These are phyloP conservation scores for Huntiella abstrusa DNA, from an alignment of 2,329 filamentous ascomycete species.

Conservation along the genomic window DNA sequence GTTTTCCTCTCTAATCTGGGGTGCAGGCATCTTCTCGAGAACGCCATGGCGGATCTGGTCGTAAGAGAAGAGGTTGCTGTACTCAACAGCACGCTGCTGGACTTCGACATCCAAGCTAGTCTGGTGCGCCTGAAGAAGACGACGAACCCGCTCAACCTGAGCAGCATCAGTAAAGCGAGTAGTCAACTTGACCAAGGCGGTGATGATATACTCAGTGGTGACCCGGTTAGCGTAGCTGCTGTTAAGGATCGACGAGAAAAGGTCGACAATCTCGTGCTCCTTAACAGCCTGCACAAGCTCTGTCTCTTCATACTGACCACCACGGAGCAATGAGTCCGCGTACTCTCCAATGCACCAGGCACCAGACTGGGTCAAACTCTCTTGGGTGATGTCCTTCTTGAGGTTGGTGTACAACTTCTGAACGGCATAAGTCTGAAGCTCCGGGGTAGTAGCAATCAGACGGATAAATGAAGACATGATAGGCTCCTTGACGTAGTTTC, in stretches of 20 bases:
- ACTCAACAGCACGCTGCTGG: constrained; percentile 90
- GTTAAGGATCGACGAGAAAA: constrained; percentile 83
- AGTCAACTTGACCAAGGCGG: constrained; percentile 84
- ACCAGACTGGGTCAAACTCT: constrained; percentile 79
- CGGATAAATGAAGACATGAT: constrained; percentile 94
- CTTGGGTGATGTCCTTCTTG: constrained; percentile 94
- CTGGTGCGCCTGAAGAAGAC: constrained; percentile 58
- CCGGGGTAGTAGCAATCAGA: constrained; percentile 81
- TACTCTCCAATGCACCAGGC: constrained; percentile 98
- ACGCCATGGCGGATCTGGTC: constrained; percentile 79
- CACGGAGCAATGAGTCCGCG: constrained; percentile 71
- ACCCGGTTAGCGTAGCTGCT: constrained; percentile 87
- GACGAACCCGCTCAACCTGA: constrained; percentile 72
- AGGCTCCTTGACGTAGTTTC: constrained; percentile 94
- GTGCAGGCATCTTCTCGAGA: constrained; percentile 91
- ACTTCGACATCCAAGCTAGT: constrained; percentile 87
- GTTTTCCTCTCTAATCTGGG: constrained; percentile 90
- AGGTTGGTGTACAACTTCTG: constrained; percentile 84
- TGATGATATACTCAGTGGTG: constrained; percentile 89
- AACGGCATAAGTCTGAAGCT: constrained; percentile 88
- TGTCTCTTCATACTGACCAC: constrained; percentile 85
- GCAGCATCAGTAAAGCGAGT: constrained; percentile 65
- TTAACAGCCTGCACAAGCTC: constrained; percentile 66
- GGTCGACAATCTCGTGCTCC: constrained; percentile 75
- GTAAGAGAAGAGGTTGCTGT: constrained; percentile 80